Percentiles rank a stretch among this genome's conserved stretches.
These are phyloP conservation scores for Neopestalotiopsis clavispora DNA, from an alignment of 2,329 filamentous ascomycete genomes.

Conservation along the genomic window DNA sequence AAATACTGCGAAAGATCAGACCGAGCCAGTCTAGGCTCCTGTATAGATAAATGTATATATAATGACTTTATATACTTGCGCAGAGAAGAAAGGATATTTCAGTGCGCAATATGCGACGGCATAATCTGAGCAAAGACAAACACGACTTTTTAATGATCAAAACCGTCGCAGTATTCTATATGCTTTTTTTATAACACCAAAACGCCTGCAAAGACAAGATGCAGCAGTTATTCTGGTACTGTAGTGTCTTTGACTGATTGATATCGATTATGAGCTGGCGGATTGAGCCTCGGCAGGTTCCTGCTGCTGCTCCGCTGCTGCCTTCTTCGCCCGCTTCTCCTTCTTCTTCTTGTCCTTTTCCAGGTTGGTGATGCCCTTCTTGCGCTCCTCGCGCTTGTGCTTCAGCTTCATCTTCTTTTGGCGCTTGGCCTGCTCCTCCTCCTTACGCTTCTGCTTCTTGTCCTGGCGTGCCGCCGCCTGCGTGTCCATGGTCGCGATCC, in stretches of 20 bases:
- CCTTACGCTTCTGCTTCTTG: constrained; percentile 22
- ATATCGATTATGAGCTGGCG: neutral
- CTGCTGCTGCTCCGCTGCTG: neutral
- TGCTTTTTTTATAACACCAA: neutral
- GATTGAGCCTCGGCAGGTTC: neutral
- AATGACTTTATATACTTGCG: neutral
- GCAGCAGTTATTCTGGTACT: neutral
- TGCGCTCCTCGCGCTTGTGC: constrained; percentile 22
- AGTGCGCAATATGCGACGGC: neutral
- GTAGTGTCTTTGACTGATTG: neutral
- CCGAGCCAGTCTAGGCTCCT: neutral
- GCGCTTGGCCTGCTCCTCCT: constrained; percentile 24
- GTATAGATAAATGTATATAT: constrained; percentile 1
- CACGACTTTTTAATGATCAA: neutral
- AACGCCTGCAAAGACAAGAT: constrained; percentile 7
- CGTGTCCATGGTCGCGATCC: constrained; percentile 24
- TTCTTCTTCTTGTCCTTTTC: constrained; percentile 22
- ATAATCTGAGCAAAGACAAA: neutral
- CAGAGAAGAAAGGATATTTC: neutral
- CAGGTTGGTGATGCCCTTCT: constrained; percentile 22
- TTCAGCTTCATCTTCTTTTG: too few species aligned
- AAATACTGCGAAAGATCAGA: neutral
- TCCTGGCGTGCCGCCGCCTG: constrained; percentile 26
- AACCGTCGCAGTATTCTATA: neutral
- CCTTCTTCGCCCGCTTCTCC: constrained; percentile 14